Evolutionary conservation across 2,329 filamentous ascomycete species (phyloP).

Genomic region (Monilinia fructicola): DNA sequence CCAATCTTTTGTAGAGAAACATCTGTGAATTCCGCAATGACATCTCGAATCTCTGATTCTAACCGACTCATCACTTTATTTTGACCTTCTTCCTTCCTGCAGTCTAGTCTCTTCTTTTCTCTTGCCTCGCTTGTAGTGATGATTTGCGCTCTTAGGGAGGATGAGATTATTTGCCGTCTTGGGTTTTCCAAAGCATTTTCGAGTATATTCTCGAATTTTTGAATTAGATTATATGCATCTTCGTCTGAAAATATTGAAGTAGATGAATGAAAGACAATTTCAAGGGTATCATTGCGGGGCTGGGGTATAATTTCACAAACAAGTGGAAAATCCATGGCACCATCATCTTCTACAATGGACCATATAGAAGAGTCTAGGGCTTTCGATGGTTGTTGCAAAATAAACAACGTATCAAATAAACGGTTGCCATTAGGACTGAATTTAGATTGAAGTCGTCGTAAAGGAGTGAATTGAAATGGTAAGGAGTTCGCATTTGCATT

Average conservation of each 20-base stretch:
- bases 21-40: conserved; percentile 55
- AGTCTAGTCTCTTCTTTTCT: conserved; percentile 1
- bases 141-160: conserved; percentile 31
- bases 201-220: conserved; percentile 33
- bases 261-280: conserved; percentile 63
- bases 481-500: conserved; percentile 59
- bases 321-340: conserved; percentile 72
- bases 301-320: conserved; percentile 72
- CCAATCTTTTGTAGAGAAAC: conserved; percentile 52
- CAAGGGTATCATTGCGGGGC: conserved; percentile 51
- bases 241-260: conserved; percentile 42
- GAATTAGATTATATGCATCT: conserved; percentile 30
- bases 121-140: conserved; percentile 22
- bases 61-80: conserved; percentile 30
- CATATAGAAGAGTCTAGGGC: conserved; percentile 57
- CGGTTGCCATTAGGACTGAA: conserved; percentile 47
- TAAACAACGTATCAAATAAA: conserved; percentile 77
- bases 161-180: conserved; percentile 34
- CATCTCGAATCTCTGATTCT: conserved; percentile 46
- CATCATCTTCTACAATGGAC: conserved; percentile 56
- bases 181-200: conserved; percentile 35
- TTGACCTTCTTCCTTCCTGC: conserved; percentile 1
- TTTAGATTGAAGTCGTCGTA: conserved; percentile 67
- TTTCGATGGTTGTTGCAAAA: conserved; percentile 68
- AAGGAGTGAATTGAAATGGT: conserved; percentile 70